A percentile compares a stretch with the other conserved stretches of the same genome.
These are phyloP conservation scores for Xerocomus tenax DNA, from an alignment of 1,284 basidiomycete genomes.

Conservation along the genomic window DNA sequence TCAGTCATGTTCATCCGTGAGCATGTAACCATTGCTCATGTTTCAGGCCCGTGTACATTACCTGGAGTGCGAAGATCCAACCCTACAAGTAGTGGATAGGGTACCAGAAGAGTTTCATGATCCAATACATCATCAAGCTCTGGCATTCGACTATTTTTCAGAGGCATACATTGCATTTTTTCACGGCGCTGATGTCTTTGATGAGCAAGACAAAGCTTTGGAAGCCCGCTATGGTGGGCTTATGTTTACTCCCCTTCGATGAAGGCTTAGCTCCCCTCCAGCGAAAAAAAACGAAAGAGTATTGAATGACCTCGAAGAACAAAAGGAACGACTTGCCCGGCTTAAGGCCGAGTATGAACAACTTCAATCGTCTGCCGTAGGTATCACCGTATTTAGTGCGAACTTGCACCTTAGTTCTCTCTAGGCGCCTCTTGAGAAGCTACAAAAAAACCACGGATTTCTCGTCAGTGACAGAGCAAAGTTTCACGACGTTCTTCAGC, in stretches of 20 bases:
- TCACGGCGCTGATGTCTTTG: constrained; percentile 62
- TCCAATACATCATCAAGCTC: constrained; percentile 60
- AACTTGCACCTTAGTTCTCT: constrained; percentile 6
- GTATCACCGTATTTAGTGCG: constrained; percentile 9
- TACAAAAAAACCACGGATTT: constrained; percentile 48
- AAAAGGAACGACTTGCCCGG: constrained; percentile 40
- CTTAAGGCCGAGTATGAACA: constrained; percentile 48
- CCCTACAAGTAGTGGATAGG: constrained; percentile 52
- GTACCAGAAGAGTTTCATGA: constrained; percentile 67
- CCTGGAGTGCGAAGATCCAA: constrained; percentile 51
- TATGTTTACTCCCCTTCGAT: neutral
- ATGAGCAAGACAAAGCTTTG: constrained; percentile 57
- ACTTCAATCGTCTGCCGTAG: constrained; percentile 52
- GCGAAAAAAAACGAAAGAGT: constrained; percentile 61
- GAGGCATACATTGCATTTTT: constrained; percentile 68
- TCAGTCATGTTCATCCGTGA: constrained; percentile 29
- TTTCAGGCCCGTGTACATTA: constrained; percentile 43
- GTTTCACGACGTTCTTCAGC: constrained; percentile 57
- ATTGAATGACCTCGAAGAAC: constrained; percentile 51
- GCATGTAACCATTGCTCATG: neutral
- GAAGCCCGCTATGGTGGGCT: constrained; percentile 67
- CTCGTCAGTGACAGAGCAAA: constrained; percentile 60
- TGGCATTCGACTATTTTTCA: constrained; percentile 68
- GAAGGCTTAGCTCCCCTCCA: constrained; percentile 27
- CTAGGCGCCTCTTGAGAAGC: constrained; percentile 60